These are phyloP conservation scores for Trichomonas tenax DNA, from an alignment of 208 protist species.

Conservation along the genomic window DNA sequence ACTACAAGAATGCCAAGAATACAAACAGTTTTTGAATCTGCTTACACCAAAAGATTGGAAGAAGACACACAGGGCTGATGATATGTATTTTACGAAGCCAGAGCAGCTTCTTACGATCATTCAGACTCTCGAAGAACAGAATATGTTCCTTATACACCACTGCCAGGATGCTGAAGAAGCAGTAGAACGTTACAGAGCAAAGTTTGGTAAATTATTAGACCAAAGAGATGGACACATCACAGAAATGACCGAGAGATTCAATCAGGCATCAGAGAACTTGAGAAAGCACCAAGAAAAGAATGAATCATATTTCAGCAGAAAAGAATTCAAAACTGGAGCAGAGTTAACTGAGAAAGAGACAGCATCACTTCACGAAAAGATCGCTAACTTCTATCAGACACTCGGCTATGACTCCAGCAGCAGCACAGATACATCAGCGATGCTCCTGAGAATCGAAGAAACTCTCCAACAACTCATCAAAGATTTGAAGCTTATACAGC, in stretches of 20 bases:
- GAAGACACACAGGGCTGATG: background rate
- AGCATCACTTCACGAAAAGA: background rate
- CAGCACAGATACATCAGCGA: background rate
- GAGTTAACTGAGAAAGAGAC: background rate
- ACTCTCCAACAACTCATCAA: background rate
- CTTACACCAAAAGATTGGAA: background rate
- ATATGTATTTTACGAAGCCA: background rate
- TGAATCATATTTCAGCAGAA: background rate
- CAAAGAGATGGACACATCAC: background rate
- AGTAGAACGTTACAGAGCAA: background rate
- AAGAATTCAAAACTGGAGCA: background rate
- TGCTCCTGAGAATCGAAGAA: background rate
- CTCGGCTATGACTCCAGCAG: background rate
- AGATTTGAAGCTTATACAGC: background rate
- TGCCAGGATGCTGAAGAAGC: constrained; percentile 19
- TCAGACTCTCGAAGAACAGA: background rate
- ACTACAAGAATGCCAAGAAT: constrained; percentile 1
- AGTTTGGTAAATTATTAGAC: background rate
- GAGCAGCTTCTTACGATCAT: background rate
- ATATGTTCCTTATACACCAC: background rate
- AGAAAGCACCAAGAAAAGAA: background rate
- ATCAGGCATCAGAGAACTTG: background rate
- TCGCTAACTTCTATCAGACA: background rate
- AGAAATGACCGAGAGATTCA: background rate
- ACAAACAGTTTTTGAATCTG: background rate